Evolutionary conservation across 805 yeast species (phyloP).

Genomic region (Vanderwaltozyma verrucispora): DNA sequence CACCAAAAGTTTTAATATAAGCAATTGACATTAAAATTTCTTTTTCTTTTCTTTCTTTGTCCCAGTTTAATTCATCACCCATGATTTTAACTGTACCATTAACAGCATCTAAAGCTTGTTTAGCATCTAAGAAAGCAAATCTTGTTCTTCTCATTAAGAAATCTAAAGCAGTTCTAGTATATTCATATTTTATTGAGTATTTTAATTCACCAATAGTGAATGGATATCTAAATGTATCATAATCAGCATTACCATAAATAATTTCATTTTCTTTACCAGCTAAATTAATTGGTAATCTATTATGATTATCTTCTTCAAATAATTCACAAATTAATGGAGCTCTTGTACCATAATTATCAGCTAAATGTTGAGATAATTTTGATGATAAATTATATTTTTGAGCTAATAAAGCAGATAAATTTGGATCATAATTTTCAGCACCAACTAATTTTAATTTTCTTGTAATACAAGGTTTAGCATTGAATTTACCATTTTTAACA

Average conservation of each 20-base stretch:
- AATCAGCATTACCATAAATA: constrained; percentile 12
- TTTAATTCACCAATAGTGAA: constrained; percentile 85
- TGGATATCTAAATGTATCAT: constrained; percentile 54
- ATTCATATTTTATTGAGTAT: constrained; percentile 74
- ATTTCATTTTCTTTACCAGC: constrained; percentile 31
- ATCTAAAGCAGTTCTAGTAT: constrained; percentile 79
- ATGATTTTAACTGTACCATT: constrained; percentile 79
- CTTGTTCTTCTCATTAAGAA: constrained; percentile 90
- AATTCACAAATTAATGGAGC: constrained; percentile 65
- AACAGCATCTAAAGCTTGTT: constrained; percentile 68
- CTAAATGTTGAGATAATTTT: constrained; percentile 68
- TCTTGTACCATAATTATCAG: constrained; percentile 83
- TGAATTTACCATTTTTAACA: constrained; percentile 37
- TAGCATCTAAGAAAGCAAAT: constrained; percentile 82
- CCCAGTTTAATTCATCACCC: constrained; percentile 76
- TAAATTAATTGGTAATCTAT: constrained; percentile 57
- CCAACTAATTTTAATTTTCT: constrained; percentile 54
- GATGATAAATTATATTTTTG: constrained; percentile 69
- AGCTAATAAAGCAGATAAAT: constrained; percentile 66
- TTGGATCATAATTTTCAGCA: constrained; percentile 67
- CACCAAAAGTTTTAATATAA: constrained; percentile 56
- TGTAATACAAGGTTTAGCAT: constrained; percentile 34
- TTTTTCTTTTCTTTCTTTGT: constrained; percentile 44
- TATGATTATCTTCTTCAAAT: constrained; percentile 39
- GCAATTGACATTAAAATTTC: constrained; percentile 38